phyloP scores from a whole-genome alignment of 1,284 basidiomycete species.

The Trametes pubescens region DNA sequence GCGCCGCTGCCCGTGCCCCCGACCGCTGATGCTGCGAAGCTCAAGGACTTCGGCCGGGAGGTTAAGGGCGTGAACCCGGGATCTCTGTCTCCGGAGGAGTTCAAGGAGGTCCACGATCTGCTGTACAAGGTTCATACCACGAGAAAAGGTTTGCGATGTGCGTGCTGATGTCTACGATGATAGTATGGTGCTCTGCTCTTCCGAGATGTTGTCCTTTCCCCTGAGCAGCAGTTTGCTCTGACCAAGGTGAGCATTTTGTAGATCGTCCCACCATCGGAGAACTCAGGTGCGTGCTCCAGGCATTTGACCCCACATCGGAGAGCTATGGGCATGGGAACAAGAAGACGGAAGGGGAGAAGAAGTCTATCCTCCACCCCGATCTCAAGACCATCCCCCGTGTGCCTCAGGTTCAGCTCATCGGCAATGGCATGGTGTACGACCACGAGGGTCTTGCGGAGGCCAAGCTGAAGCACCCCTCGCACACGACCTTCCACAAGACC shows the following conservation, averaged over 20 bases:
- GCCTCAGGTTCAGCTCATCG: conserved; percentile 89
- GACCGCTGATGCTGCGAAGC: conserved; percentile 56
- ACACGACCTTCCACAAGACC: conserved; percentile 91
- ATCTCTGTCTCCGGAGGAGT: conserved; percentile 51
- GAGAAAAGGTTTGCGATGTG: not conserved
- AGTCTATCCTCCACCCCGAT: conserved; percentile 85
- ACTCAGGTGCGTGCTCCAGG: conserved; percentile 44
- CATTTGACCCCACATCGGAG: conserved; percentile 77
- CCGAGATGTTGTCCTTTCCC: conserved; percentile 70
- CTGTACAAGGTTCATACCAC: conserved; percentile 57
- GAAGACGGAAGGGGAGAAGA: conserved; percentile 74
- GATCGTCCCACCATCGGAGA: not conserved
- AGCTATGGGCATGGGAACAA: conserved; percentile 87
- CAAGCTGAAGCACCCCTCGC: conserved; percentile 82
- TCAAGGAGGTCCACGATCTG: conserved; percentile 57
- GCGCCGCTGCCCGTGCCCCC: conserved; percentile 54
- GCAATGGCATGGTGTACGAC: conserved; percentile 76
- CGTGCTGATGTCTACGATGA: conserved; percentile 12
- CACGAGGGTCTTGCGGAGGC: conserved; percentile 82
- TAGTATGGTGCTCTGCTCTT: conserved; percentile 83
- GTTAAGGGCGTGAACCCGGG: conserved; percentile 61
- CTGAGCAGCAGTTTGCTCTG: conserved; percentile 84
- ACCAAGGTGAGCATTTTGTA: conserved; percentile 66
- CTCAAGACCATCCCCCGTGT: conserved; percentile 88
- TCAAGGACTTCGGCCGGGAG: conserved; percentile 59